Evolutionary conservation across 768 basidiomycete genomes (phyloP).

Genomic region (Xerocomellus amylosporus): DNA sequence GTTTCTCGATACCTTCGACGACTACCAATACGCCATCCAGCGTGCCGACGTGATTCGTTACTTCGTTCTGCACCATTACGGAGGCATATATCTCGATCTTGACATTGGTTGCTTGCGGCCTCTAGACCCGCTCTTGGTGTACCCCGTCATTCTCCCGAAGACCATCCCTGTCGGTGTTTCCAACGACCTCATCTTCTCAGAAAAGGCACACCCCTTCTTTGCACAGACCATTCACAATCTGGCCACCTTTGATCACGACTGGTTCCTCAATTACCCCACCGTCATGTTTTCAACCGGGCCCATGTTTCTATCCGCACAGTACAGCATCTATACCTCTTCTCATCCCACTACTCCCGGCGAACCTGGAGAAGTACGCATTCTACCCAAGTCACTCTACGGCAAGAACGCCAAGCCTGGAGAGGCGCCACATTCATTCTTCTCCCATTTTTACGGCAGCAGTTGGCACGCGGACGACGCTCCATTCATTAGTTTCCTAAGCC

Average conservation of each 20-base stretch:
- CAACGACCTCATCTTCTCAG: conserved; percentile 94
- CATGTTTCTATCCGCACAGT: conserved; percentile 97
- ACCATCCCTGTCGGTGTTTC: conserved; percentile 97
- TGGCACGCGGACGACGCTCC: conserved; percentile 99
- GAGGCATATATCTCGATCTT: conserved; percentile 94
- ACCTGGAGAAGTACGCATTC: conserved; percentile 78
- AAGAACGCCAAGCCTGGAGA: conserved; percentile 87
- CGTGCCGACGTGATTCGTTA: conserved; percentile 98
- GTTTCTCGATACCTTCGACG: conserved; percentile 92
- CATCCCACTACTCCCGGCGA: conserved; percentile 51
- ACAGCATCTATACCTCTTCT: conserved; percentile 77
- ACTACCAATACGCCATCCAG: conserved; percentile 88
- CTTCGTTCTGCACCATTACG: conserved; percentile 93
- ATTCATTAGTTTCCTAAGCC: conserved; percentile 90
- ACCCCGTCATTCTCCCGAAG: conserved; percentile 86
- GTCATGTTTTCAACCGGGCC: conserved; percentile 99
- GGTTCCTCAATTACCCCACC: conserved; percentile 96
- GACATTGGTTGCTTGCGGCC: conserved; percentile 91
- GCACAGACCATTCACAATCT: conserved; percentile 92
- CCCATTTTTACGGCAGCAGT: conserved; percentile 96
- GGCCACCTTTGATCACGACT: conserved; percentile 87
- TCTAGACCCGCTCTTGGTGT: conserved; percentile 80
- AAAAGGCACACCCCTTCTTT: conserved; percentile 83
- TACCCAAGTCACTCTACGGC: conserved; percentile 96
- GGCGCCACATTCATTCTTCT: conserved; percentile 89